These are phyloP conservation scores for Mentha longifolia DNA, from an alignment of 257 asterid species.

Conservation along the genomic window DNA sequence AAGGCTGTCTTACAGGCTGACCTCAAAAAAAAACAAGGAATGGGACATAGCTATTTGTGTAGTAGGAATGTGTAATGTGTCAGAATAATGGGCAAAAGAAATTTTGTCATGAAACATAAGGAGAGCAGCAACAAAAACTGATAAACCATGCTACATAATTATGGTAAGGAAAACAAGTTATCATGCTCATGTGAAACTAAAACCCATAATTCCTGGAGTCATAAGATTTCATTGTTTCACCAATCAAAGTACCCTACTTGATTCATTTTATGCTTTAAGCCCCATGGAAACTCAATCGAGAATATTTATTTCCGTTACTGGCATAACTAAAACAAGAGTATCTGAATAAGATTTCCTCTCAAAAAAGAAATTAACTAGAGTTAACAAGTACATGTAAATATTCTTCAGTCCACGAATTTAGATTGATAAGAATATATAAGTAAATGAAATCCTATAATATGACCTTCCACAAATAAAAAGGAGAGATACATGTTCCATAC, in stretches of 20 bases:
- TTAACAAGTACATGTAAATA: neutral
- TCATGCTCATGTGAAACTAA: neutral
- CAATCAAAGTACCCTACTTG: neutral
- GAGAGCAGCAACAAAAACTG: too few relatives aligned
- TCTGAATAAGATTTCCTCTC: too few relatives aligned
- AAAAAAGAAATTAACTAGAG: too few relatives aligned
- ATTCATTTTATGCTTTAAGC: neutral
- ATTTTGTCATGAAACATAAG: too few relatives aligned
- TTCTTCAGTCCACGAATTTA: conserved; percentile 8
- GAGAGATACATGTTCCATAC: neutral
- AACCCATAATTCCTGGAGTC: neutral
- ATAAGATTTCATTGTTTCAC: neutral
- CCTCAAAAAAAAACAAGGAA: too few relatives aligned
- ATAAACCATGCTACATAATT: neutral
- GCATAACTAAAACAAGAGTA: neutral
- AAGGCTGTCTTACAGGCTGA: too few relatives aligned
- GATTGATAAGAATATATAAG: neutral
- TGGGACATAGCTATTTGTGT: too few relatives aligned
- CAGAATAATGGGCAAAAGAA: too few relatives aligned
- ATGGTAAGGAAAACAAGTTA: neutral
- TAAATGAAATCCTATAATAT: neutral
- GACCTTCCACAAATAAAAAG: neutral
- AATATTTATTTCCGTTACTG: neutral
- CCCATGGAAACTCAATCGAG: neutral
- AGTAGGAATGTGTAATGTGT: too few relatives aligned